Evolutionary conservation across 1,284 basidiomycete genomes (phyloP), one percentile per base, ranked within the genome.

Genomic region (Exsudoporus floridanus): DNA sequence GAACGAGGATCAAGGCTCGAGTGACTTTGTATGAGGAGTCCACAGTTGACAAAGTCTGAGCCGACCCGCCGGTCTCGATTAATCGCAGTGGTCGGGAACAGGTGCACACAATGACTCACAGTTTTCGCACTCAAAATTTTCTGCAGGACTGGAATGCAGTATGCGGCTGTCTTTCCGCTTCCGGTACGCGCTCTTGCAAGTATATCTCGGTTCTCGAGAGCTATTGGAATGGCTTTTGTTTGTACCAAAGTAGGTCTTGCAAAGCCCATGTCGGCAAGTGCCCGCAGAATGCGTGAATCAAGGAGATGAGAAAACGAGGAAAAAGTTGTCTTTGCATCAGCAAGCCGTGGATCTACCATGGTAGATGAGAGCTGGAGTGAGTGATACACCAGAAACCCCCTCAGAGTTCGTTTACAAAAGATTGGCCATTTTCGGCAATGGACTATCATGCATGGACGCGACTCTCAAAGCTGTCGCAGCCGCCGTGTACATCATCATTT

Each of bases 151-250:
- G 97, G 96, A 5, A 99, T 81, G 57, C 88, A 93, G 70, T 99
- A 99, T 4, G 97, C 94, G 1, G 92, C 91, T 0, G 97, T 99
- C 77, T 99, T 99, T 42, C 97, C 97, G 53, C 91, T 94, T 13
- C 97, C 97, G 1, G 97, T 99, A 34, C 92, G 82, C 4, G 97
- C 95, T 31, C 93, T 81, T 6, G 95, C 96, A 23, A 99, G 82
- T 49, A 99, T 90, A 72, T 99, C 97, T 46, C 86, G 84, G 58
- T 90, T 87, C 70, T 95, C 91, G 27, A 99, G 81, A 0, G 92
- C 92, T 23, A 94, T 78, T 6, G 93, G 92, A 47, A 96, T 91
- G 0, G 85, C 84, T 69, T 88, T 90, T 7, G 78, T 77, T 67
- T 94, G 92, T 4, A 94, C 86, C 19, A 88, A 78, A 0, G 92